Percentiles rank a stretch among this genome's conserved stretches.
phyloP scores from a whole-genome alignment of 2,329 filamentous ascomycete species.

The Cercospora sp. region DNA sequence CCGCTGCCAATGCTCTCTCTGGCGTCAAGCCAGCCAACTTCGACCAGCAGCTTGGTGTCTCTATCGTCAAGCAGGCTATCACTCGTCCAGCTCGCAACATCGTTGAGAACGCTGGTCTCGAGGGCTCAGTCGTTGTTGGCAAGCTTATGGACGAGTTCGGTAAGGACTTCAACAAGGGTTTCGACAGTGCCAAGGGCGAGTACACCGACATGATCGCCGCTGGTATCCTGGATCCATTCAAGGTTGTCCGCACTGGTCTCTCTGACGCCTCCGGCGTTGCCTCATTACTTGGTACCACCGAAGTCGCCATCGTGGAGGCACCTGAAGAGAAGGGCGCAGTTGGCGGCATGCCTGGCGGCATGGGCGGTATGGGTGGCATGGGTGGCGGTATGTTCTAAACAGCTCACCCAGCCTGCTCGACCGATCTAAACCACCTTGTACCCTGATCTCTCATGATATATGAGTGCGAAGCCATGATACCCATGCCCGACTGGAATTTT shows the following conservation, averaged over 20 bases:
- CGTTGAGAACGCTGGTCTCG: constrained; percentile 94
- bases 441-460: constrained; percentile 24
- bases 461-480: constrained; percentile 24
- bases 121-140: constrained; percentile 94
- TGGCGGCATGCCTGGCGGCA: constrained; percentile 51
- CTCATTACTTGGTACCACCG: constrained; percentile 93
- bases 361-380: constrained; percentile 64
- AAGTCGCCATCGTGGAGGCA: constrained; percentile 96
- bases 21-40: constrained; percentile 90
- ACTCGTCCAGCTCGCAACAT: constrained; percentile 92
- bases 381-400: constrained; percentile 45
- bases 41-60: constrained; percentile 97
- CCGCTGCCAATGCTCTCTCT: constrained; percentile 81
- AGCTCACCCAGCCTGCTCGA: constrained; percentile 3
- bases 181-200: constrained; percentile 93
- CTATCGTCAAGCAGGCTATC: constrained; percentile 97
- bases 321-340: constrained; percentile 80
- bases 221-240: constrained; percentile 98
- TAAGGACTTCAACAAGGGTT: constrained; percentile 95
- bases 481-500: constrained; percentile 15
- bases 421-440: constrained; percentile 1
- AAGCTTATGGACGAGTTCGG: constrained; percentile 96
- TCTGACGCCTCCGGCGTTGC: constrained; percentile 94
- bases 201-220: constrained; percentile 98
- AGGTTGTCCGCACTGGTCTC: constrained; percentile 96